A percentile compares a stretch with the other conserved stretches of the same genome.
Evolutionary conservation across 2,329 filamentous ascomycete genomes (phyloP).

Genomic region (Aspergillus sp.): DNA sequence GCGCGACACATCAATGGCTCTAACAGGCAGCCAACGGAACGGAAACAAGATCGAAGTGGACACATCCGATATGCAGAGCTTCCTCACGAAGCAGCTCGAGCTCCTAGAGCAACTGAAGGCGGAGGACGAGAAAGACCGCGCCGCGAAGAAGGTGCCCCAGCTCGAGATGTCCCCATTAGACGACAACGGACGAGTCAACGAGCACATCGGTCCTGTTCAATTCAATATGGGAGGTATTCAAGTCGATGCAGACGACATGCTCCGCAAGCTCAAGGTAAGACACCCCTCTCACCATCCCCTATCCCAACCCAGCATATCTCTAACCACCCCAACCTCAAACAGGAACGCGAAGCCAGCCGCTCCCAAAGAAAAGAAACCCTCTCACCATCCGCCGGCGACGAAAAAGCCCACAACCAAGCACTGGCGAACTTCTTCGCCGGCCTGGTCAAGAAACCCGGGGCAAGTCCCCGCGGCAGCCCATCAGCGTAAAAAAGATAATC

Average conservation of each 20-base stretch:
- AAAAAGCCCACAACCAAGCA: constrained; percentile 60
- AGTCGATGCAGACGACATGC: constrained; percentile 90
- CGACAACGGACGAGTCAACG: constrained; percentile 56
- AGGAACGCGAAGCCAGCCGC: constrained; percentile 50
- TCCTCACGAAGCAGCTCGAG: constrained; percentile 73
- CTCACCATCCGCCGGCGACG: constrained; percentile 40
- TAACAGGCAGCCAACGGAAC: constrained; percentile 48
- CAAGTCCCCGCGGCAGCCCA: constrained; percentile 42
- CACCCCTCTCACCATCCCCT: not conserved
- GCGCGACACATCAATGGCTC: constrained; percentile 60
- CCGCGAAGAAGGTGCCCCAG: constrained; percentile 37
- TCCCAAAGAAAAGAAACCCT: constrained; percentile 38
- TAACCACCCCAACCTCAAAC: constrained; percentile 16
- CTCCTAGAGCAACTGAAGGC: constrained; percentile 67
- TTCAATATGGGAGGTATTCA: constrained; percentile 99
- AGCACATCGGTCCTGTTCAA: constrained; percentile 90
- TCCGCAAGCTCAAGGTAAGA: constrained; percentile 77
- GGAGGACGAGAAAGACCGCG: constrained; percentile 55
- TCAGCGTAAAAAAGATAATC: constrained; percentile 26
- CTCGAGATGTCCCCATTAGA: constrained; percentile 41
- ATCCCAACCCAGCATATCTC: constrained; percentile 6
- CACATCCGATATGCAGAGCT: constrained; percentile 74
- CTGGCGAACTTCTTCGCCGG: constrained; percentile 63
- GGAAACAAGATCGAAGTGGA: constrained; percentile 58
- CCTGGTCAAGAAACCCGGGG: constrained; percentile 55